Base-by-base conservation (phyloP, 1,284 basidiomycete genomes). In the Leccinum huronense region DNA sequence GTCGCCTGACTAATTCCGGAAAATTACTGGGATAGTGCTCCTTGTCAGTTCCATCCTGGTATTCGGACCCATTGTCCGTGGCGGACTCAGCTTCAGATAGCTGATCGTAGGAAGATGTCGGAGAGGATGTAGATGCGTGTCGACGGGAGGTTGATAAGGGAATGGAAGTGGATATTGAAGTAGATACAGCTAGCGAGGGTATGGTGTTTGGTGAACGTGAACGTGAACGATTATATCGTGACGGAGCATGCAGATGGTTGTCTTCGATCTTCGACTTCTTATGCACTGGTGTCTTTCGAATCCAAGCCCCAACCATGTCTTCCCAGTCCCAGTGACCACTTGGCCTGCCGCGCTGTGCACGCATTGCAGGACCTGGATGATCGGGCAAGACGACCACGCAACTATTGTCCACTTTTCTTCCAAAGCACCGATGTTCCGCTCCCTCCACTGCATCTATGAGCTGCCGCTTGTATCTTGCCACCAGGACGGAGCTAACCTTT, bases 381-480 rank as follows among this genome's bases (percentile, higher is more conserved):
- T 54, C 45, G 13, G 67, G 51, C 3, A 65, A 51, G 9, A 65
- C 19, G 11, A 70, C 36, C 31, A 65, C 27, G 19, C 74, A 70
- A 45, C 72, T 73, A 42, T 54, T 65, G 55, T 63, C 57, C 2
- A 63, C 45, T 27, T 63, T 64, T 30, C 67, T 57, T 45, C 76
- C 76, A 66, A 84, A 79, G 65, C 79, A 83, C 38, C 77, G 76
- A 31, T 73, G 71, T 71, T 87, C 86, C 7, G 83, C 83, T 19
- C 78, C 76, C 36, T 85, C 84, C 14, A 84, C 80, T 10, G 72
- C 71, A 34, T 80, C 78, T 60, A 86, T 81, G 30, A 86, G 70
- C 58, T 75, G 71, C 45, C 70, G 69, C 40, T 80, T 76, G 65
- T 80, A 78, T 27, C 65, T 65, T 61, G 75, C 73, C 31, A 80